A percentile compares a stretch with the other conserved stretches of the same genome.
phyloP scores from a whole-genome alignment of 1,284 basidiomycete genomes.

The Fomes fomentarius region DNA sequence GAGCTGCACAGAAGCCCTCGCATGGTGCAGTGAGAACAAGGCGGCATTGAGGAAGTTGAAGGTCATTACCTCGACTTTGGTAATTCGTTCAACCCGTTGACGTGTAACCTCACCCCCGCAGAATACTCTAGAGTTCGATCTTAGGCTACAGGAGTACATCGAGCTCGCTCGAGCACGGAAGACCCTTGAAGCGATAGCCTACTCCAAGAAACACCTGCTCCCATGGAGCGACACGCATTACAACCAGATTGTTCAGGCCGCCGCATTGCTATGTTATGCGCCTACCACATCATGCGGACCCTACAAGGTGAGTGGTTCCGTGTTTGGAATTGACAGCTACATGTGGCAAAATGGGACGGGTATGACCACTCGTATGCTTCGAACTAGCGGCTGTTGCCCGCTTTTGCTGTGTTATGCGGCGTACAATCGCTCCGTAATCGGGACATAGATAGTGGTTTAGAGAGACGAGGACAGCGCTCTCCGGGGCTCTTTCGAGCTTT shows the following conservation, averaged over 20 bases:
- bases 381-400: too few relatives aligned
- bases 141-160: conserved; percentile 95
- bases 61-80: conserved; percentile 41
- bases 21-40: conserved; percentile 98
- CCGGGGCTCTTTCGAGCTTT: too few relatives aligned
- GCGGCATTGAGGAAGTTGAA: conserved; percentile 89
- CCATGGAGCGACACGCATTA: conserved; percentile 84
- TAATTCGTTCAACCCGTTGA: neutral
- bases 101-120: conserved; percentile 37
- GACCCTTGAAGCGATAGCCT: conserved; percentile 79
- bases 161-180: conserved; percentile 82
- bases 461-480: too few relatives aligned
- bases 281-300: conserved; percentile 67
- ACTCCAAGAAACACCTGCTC: conserved; percentile 82
- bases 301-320: conserved; percentile 58
- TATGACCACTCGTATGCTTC: too few relatives aligned
- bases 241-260: conserved; percentile 75
- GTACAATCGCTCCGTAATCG: too few relatives aligned
- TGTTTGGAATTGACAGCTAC: too few relatives aligned
- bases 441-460: too few relatives aligned
- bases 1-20: conserved; percentile 86
- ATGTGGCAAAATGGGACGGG: too few relatives aligned
- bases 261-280: conserved; percentile 76
- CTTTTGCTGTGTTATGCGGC: too few relatives aligned
- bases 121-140: conserved; percentile 95